Percentiles rank a stretch among this genome's conserved stretches.
Conservation (phyloP, 2,329 filamentous ascomycete genomes). For the Nigrograna mackinnonii region DNA sequence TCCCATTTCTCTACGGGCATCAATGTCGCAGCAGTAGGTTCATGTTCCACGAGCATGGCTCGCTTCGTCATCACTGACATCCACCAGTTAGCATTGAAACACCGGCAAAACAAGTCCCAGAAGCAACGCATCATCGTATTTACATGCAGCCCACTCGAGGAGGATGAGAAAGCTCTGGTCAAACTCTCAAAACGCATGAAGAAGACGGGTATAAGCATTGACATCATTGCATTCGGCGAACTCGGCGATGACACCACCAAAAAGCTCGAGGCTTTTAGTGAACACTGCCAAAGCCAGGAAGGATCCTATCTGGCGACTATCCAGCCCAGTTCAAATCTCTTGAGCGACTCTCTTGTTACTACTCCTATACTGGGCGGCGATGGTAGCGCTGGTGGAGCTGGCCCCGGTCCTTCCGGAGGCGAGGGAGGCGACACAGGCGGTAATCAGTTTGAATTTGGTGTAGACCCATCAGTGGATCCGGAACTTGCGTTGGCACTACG, state of each 20-base stretch:
- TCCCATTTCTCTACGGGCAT: constrained; percentile 91
- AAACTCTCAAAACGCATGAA: constrained; percentile 98
- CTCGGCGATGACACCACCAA: constrained; percentile 84
- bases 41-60: constrained; percentile 48
- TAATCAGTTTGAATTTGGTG: constrained; percentile 80
- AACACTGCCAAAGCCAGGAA: constrained; percentile 85
- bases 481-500: constrained; percentile 91
- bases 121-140: constrained; percentile 97
- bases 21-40: constrained; percentile 86
- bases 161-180: constrained; percentile 85
- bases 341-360: constrained; percentile 88
- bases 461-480: constrained; percentile 89
- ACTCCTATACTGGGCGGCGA: constrained; percentile 91
- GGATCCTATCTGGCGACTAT: constrained; percentile 91
- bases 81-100: constrained; percentile 85
- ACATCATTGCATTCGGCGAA: constrained; percentile 94
- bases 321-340: constrained; percentile 85
- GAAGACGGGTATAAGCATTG: constrained; percentile 92
- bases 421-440: constrained; percentile 58
- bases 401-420: constrained; percentile 52
- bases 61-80: constrained; percentile 11
- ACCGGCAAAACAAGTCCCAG: constrained; percentile 97
- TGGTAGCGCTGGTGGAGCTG: constrained; percentile 62
- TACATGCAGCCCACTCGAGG: constrained; percentile 87
- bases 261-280: constrained; percentile 92